phyloP scores from a whole-genome alignment of 2,329 filamentous ascomycete genomes.

The Aspergillus eucalypticola region DNA sequence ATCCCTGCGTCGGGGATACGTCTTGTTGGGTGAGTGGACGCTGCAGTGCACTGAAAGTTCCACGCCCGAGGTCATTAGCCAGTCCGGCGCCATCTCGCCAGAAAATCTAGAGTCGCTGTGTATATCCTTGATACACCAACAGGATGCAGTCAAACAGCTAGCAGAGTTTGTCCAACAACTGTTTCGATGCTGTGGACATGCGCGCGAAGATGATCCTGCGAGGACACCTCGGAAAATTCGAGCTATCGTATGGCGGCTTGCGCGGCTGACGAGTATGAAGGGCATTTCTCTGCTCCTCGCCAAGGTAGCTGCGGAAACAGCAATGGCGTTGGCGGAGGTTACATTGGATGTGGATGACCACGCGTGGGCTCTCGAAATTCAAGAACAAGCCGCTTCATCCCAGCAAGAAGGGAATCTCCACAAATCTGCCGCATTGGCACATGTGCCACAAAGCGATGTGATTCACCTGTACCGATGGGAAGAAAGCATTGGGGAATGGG shows the following conservation, averaged over 20 bases:
- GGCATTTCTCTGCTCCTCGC: constrained; percentile 30
- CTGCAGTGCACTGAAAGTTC: constrained; percentile 21
- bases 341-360: constrained; percentile 29
- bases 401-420: too few species aligned
- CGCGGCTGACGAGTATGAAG: constrained; percentile 20
- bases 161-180: constrained; percentile 37
- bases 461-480: constrained; percentile 52
- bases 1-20: constrained; percentile 34
- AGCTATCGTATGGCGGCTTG: constrained; percentile 28
- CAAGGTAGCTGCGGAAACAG: constrained; percentile 41
- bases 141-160: constrained; percentile 37
- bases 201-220: too few species aligned
- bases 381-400: too few species aligned
- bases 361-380: too few species aligned
- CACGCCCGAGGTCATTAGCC: constrained; percentile 11
- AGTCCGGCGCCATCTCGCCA: constrained; percentile 9
- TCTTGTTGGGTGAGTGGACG: constrained; percentile 29
- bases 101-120: constrained; percentile 34
- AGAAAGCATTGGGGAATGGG: constrained; percentile 60
- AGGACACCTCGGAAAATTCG: constrained; percentile 30
- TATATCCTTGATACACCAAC: constrained; percentile 28
- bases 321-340: constrained; percentile 43
- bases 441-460: neutral
- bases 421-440: too few species aligned
- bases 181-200: constrained; percentile 33